Evolutionary conservation across 2,329 filamentous ascomycete genomes (phyloP).

Genomic region (Xylaria polymorpha): DNA sequence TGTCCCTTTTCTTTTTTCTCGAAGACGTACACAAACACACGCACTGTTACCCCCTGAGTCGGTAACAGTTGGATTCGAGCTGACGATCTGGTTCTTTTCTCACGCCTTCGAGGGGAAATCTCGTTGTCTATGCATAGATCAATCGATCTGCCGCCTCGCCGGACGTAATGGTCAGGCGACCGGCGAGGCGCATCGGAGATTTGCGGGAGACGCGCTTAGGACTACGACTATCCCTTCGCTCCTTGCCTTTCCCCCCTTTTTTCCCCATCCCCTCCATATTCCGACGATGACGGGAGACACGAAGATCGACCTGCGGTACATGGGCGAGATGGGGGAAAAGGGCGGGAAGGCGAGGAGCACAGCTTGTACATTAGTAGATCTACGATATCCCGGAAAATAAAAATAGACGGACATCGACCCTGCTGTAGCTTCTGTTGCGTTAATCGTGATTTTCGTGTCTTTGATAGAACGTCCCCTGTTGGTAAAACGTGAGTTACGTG

Average conservation of each 20-base stretch:
- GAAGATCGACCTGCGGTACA: neutral
- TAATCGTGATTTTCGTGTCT: neutral
- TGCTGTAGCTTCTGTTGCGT: neutral
- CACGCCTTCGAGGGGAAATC: neutral
- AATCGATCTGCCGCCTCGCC: neutral
- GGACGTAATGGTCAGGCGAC: neutral
- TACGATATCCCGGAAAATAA: conserved; percentile 1
- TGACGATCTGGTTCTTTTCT: neutral
- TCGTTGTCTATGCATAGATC: neutral
- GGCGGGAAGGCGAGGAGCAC: neutral
- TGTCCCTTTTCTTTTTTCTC: conserved; percentile 2
- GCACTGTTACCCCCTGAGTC: neutral
- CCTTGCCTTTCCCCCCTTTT: neutral
- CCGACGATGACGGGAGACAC: neutral
- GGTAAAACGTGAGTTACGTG: neutral
- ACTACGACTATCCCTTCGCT: neutral
- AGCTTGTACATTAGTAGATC: conserved; percentile 18
- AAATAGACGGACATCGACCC: neutral
- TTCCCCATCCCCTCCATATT: too few species aligned
- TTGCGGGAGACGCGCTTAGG: neutral
- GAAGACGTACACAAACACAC: neutral
- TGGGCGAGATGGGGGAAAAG: neutral
- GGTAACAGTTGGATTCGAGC: neutral
- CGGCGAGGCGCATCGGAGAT: neutral
- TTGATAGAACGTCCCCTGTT: neutral